phyloP scores from a whole-genome alignment of 192 early-diverging fungal species.

The Thamnidium elegans region DNA sequence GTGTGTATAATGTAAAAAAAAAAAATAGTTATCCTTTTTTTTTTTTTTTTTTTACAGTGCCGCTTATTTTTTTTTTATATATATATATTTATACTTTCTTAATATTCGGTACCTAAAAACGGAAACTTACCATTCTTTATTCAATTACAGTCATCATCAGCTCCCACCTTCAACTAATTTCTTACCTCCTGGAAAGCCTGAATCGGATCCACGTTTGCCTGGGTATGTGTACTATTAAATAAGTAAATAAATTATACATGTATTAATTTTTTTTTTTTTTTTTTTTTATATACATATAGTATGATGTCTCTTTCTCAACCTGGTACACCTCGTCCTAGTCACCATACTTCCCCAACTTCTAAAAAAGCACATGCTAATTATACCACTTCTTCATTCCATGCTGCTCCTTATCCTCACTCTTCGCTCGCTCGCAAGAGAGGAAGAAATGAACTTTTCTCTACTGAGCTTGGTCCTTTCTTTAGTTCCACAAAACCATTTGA shows the following conservation, averaged over 20 bases:
- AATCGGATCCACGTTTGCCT: slow-evolving; percentile 30
- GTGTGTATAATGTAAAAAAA: not conserved
- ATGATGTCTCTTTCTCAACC: slow-evolving; percentile 31
- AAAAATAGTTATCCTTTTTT: slow-evolving; percentile 7
- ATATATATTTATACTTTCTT: slow-evolving; percentile 2
- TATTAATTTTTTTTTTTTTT: slow-evolving; percentile 15
- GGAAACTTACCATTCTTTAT: slow-evolving; percentile 16
- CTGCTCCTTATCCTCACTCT: slow-evolving; percentile 24
- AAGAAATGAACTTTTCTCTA: slow-evolving; percentile 41
- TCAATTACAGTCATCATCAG: slow-evolving; percentile 8
- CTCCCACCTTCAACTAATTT: slow-evolving; percentile 16
- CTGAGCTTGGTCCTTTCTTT: slow-evolving; percentile 69
- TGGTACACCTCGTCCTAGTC: slow-evolving; percentile 25
- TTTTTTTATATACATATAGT: slow-evolving; percentile 8
- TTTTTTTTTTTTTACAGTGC: slow-evolving; percentile 12
- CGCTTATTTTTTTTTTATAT: not conserved
- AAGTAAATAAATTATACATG: not conserved
- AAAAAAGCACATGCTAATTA: slow-evolving; percentile 14
- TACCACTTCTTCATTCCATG: slow-evolving; percentile 3
- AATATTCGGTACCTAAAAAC: slow-evolving; percentile 14
- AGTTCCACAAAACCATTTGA: slow-evolving; percentile 60
- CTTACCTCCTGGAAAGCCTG: slow-evolving; percentile 10
- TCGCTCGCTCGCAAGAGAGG: slow-evolving; percentile 32
- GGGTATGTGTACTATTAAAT: slow-evolving; percentile 17
- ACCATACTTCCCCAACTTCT: slow-evolving; percentile 5